Conservation (phyloP, 2,329 filamentous ascomycete genomes). For the Colletotrichum sublineola region DNA sequence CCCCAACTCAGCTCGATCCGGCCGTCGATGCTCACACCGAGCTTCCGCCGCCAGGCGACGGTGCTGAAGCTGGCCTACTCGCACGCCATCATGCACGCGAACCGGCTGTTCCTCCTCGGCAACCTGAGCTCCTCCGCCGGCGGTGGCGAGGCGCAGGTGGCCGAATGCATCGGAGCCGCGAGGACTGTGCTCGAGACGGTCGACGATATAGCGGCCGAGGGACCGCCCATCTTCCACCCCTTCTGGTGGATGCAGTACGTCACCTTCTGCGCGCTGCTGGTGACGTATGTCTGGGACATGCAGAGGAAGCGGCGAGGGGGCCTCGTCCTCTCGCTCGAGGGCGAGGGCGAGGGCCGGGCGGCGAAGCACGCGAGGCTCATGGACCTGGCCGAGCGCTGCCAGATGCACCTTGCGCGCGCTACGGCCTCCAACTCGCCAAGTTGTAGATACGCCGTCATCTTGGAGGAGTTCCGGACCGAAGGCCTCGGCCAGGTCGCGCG, state of each 20-base stretch:
- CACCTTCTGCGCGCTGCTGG: conserved; percentile 66
- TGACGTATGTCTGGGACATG: conserved; percentile 65
- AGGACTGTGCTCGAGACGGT: conserved; percentile 59
- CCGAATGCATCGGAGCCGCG: conserved; percentile 62
- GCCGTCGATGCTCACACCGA: conserved; percentile 60
- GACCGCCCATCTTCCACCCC: conserved; percentile 50
- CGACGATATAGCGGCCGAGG: conserved; percentile 55
- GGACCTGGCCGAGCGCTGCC: conserved; percentile 55
- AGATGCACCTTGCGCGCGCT: conserved; percentile 54
- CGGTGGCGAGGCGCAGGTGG: conserved; percentile 48
- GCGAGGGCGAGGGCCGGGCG: neutral
- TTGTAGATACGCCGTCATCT: conserved; percentile 44
- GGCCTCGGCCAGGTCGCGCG: conserved; percentile 40
- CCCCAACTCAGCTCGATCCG: conserved; percentile 58
- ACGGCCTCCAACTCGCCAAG: conserved; percentile 45
- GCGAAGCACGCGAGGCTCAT: conserved; percentile 48
- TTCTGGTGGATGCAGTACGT: conserved; percentile 69
- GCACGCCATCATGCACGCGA: conserved; percentile 69
- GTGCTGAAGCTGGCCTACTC: conserved; percentile 67
- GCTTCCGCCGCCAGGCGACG: conserved; percentile 62
- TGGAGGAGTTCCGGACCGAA: conserved; percentile 44
- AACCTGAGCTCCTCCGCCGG: conserved; percentile 29
- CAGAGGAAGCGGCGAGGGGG: conserved; percentile 45
- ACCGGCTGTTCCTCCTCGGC: conserved; percentile 65
- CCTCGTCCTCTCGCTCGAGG: conserved; percentile 2